Base-by-base conservation (phyloP, 2,329 filamentous ascomycete genomes). In the Colletotrichum sp. region DNA sequence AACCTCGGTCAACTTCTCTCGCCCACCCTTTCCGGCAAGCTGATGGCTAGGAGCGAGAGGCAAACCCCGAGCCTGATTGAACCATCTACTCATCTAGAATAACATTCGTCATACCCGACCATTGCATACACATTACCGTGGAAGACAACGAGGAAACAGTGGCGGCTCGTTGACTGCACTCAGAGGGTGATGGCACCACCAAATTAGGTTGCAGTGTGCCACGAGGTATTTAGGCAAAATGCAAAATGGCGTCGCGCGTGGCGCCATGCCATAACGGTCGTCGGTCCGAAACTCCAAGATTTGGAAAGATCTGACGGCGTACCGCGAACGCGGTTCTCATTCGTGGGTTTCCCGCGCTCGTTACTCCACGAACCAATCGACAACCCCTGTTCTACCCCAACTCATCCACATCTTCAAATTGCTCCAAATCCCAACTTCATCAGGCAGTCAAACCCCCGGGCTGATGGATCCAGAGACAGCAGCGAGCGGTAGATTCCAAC, bases 261-360 rank as follows among this genome's bases (percentile, higher is more conserved):
- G 73, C 69, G 65, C 76, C 73, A 71, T 72, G n/a, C 73, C 76
- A 69, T 16, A 76, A 77, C 76, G 76, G 69, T 77, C 65, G 30
- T 69, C 76, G 76, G 76, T 77, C 76, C 76, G 76, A 66, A 70
- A 77, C 65, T 77, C 76, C 76, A 77, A 77, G 67, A 75, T 66
- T 66, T 52, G 66, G 55, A 30, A 75, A 77, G 66, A 77, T 76
- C 67, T 71, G 71, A 60, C 36, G 52, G n/a, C 18, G 30, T 36
- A n/a, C 8, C 12, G 24, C 36, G 44, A 52, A 52, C 44, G 44
- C 44, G 44, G 44, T 52, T 67, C 57, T 39, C 28, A 77, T 77
- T 77, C 75, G 75, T 75, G 75, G 75, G 44, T 71, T 74, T 68
- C 34, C 24, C 16, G 30, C 24, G 26, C 28, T 10, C 72, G 24